A percentile compares a stretch with the other conserved stretches of the same genome.
phyloP scores from a whole-genome alignment of 2,329 filamentous ascomycete species.

The Hypocreales sp. region DNA sequence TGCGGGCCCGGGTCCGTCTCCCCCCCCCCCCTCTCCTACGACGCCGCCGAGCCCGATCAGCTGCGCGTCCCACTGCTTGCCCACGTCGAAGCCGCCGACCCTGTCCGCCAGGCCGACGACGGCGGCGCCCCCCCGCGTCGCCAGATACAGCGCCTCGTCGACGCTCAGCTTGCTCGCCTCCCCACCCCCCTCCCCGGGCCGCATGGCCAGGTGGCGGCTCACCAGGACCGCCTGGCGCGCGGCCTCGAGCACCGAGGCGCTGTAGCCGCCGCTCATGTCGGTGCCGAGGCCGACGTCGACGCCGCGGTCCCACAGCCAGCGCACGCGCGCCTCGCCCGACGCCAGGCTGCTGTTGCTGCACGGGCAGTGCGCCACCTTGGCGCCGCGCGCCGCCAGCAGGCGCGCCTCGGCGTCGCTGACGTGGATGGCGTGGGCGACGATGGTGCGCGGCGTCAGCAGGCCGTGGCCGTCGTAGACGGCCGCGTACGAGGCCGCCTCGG shows the following conservation, averaged over 20 bases:
- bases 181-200: constrained; percentile 13
- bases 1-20: too few relatives aligned
- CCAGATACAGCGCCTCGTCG: constrained; percentile 75
- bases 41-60: constrained; percentile 49
- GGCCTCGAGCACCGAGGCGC: constrained; percentile 66
- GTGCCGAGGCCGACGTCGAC: constrained; percentile 77
- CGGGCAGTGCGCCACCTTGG: constrained; percentile 73
- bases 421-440: constrained; percentile 78
- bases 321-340: constrained; percentile 61
- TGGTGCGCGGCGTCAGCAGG: constrained; percentile 56
- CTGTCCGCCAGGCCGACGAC: constrained; percentile 59
- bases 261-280: constrained; percentile 81
- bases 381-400: constrained; percentile 42
- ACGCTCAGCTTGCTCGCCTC: constrained; percentile 56
- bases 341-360: constrained; percentile 73
- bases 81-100: constrained; percentile 71
- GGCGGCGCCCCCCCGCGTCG: constrained; percentile 71
- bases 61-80: constrained; percentile 86
- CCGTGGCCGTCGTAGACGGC: constrained; percentile 62
- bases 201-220: constrained; percentile 53
- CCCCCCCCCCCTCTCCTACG: constrained; percentile 19
- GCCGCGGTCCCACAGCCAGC: constrained; percentile 57
- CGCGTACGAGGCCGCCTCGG: constrained; percentile 47
- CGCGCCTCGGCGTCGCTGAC: constrained; percentile 49
- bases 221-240: constrained; percentile 69